Percentiles rank a stretch among this genome's conserved stretches.
Conservation (phyloP, 257 asterid genomes). For the Jaltomata sinuosa region DNA sequence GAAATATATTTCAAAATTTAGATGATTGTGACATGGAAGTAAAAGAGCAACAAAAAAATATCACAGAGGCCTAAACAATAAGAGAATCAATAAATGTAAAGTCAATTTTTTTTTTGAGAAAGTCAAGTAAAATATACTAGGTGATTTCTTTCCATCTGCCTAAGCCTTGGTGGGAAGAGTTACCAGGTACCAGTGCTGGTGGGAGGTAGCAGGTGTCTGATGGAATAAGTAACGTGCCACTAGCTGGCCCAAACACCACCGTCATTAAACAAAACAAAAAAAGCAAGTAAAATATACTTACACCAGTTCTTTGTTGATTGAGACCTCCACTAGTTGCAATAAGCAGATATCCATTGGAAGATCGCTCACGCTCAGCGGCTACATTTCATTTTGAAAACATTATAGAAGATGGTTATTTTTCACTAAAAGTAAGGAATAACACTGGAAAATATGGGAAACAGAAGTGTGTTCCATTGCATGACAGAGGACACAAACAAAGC, state of each 20-base stretch:
- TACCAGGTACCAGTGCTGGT: background rate
- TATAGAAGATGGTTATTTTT: constrained; percentile 8
- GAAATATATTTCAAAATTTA: constrained; percentile 9
- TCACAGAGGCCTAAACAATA: background rate
- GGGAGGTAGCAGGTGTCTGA: background rate
- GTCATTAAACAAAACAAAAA: constrained; percentile 1
- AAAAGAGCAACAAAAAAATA: constrained; percentile 2
- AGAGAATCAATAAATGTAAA: background rate
- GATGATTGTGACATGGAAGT: constrained; percentile 7
- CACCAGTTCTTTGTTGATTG: constrained; percentile 97
- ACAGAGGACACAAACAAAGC: background rate
- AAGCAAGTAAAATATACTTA: constrained; percentile 33
- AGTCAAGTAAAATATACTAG: constrained; percentile 20
- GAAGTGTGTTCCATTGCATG: background rate
- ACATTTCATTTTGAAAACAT: constrained; percentile 22
- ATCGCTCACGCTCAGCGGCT: constrained; percentile 72
- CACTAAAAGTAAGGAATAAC: background rate
- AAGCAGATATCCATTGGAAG: constrained; percentile 88
- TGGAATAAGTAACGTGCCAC: background rate
- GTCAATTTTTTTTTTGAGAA: background rate
- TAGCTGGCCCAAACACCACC: background rate
- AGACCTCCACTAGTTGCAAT: constrained; percentile 99
- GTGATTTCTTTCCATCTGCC: background rate
- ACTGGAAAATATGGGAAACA: background rate
- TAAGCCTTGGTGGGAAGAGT: background rate